Base-by-base conservation (phyloP, 2,329 filamentous ascomycete genomes). In the Ceratocystiopsis brevicomis region DNA sequence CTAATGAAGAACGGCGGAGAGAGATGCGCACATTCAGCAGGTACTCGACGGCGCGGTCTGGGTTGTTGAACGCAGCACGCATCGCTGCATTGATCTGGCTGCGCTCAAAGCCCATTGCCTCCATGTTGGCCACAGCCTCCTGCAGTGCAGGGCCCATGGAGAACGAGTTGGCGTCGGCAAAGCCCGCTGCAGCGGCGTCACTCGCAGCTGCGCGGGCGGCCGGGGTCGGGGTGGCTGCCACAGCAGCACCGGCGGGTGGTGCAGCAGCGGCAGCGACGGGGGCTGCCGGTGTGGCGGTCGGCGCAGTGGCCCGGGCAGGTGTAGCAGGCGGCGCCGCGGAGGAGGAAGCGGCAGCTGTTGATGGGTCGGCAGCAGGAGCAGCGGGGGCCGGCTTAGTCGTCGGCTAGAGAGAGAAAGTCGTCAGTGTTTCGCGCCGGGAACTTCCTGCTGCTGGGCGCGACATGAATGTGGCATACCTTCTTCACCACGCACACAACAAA, bases 401-500 rank as follows among this genome's bases (percentile, higher is more conserved):
- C 6, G 25, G 81, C 76, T 88, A 14, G 34, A 12, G 11, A 14
- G 38, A 30, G 6, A 30, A 10, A 11, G 25, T 30, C 25, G 25
- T 30, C 25, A 30, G 25, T 9, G 6, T 30, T 30, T 9, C 10
- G 25, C 25, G 25, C 25, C 6, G 8, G 6, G 25, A 9, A 11
- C 25, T 6, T 8, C 6, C 8, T 30, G 10, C 25, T 30, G 25
- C 25, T 11, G 25, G 25, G 25, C 10, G 8, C 25, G 6, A 30
- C 25, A 30, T 30, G 25, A 2, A 30, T 30, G 10, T 30, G n/a
- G 13, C 45, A 44, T 67, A 93, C 87, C 82, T 96, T 96, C 59
- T 84, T 85, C 54, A 93, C 79, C 78, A 98, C 94, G 67, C 90
- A 98, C 48, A 98, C 90, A 55, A 98, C 86, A 61, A 96, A 98